Percentiles rank a stretch among this genome's conserved stretches.
Evolutionary conservation across 164 flowering plant genomes (phyloP).

Genomic region (Protea cynaroides): DNA sequence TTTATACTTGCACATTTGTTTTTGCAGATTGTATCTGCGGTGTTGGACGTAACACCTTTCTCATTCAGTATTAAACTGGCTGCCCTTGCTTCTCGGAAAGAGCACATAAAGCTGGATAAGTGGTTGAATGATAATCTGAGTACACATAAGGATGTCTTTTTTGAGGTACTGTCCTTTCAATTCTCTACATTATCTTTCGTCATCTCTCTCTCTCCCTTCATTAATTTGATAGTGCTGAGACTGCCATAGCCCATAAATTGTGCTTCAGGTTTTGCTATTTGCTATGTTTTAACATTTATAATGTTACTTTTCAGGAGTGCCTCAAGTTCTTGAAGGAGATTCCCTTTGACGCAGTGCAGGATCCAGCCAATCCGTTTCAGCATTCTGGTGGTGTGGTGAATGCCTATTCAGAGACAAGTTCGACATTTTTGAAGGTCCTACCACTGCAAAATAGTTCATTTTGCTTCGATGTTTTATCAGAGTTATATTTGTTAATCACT

Average conservation of each 20-base stretch:
- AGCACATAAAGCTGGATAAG: slow-evolving; percentile 59
- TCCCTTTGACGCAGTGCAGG: slow-evolving; percentile 35
- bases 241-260: neutral
- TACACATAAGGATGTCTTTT: slow-evolving; percentile 53
- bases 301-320: slow-evolving; percentile 59
- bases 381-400: slow-evolving; percentile 44
- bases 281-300: neutral
- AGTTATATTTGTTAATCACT: neutral
- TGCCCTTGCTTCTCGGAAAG: slow-evolving; percentile 64
- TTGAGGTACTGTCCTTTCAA: slow-evolving; percentile 42
- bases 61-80: slow-evolving; percentile 59
- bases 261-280: slow-evolving; percentile 1
- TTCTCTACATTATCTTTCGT: no score
- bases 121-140: slow-evolving; percentile 61
- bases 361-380: slow-evolving; percentile 45
- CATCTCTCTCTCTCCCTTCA: neutral
- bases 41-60: slow-evolving; percentile 65
- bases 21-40: slow-evolving; percentile 54
- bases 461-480: no score
- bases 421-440: slow-evolving; percentile 63
- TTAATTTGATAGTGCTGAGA: neutral
- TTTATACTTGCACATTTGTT: neutral
- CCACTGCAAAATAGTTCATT: neutral
- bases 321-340: slow-evolving; percentile 68
- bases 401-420: slow-evolving; percentile 44